Base-by-base conservation (phyloP, 345 rosid species). In the Camelina hispida region DNA sequence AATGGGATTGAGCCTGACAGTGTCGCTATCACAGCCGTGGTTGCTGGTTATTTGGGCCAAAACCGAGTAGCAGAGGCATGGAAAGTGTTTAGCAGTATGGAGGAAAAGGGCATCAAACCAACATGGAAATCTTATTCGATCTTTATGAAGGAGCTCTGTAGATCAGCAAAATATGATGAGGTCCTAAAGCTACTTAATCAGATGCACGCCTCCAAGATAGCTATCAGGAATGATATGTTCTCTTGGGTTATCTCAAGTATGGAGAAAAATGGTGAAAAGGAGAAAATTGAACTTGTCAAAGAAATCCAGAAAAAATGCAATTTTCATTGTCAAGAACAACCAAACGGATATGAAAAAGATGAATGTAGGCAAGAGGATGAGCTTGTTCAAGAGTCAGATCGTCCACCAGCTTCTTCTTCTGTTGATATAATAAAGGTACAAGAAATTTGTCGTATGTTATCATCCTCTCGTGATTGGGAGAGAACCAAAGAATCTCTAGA, bases 91-190 rank as follows among this genome's bases (percentile, higher is more conserved):
- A 61, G 82, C 42, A 66, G 77, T 55, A 82, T 86, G 88, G 87
- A 83, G 79, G 83, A 81, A 17, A 83, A 76, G 72, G 90, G 96
- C 42, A 80, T 79, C 69, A 78, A 75, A 75, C 88, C 83, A 30
- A 85, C 85, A 62, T 53, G 80, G 82, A 87, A 85, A 80, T 73
- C 83, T 23, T 90, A 85, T 69, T 80, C 84, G 28, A 72, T 84
- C 43, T 86, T 88, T 77, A 67, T 84, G 44, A 90, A 84, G 67
- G 91, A 89, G 87, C 91, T 93, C n/a, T 81, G 87, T 66, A 83
- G 70, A 84, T 80, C 79, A 85, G 79, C 75, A 56, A 84, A 69
- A 69, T 82, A 79, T 13, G 85, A 83, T 73, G 91, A 87, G 56
- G 70, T 89, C 57, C 6, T 85, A 30, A 83, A 82, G 82, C 80